Evolutionary conservation across 2,329 filamentous ascomycete species (phyloP), one percentile per base, ranked within the genome.

Genomic region (Cadophora luteo-olivacea): DNA sequence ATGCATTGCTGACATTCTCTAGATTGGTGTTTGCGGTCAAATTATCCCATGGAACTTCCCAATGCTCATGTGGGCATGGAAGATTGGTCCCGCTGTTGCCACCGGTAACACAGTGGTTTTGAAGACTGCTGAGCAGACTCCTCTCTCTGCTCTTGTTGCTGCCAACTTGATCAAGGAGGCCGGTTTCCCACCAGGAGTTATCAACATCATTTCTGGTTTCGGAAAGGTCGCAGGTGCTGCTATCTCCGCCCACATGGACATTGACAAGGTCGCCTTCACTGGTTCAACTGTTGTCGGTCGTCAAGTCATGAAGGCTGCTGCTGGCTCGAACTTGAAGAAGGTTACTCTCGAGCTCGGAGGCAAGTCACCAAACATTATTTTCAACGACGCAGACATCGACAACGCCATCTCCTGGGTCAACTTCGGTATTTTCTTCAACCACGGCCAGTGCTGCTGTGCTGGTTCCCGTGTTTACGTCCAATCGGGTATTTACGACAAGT

Each of bases 31-130:
- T 65, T 90, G 89, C 77, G 90, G 87, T 78, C 89, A 91, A 80
- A 92, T 92, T 75, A 91, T 92, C 74, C 89, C 89, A 69, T 91
- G 89, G 89, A 91, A 91, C 80, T 91, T 90, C 82, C 89, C 89
- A 25, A 79, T 91, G 29, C 84, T 87, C 73, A 90, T 91, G 88
- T 87, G 79, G 82, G 61, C 68, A 70, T 92, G 90, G 90, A 92
- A 92, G 84, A 86, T 89, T 76, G 86, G 84, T 69, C 86, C 86
- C 66, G 86, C 86, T 68, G 78, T 89, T 73, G 87, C 87, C 65
- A 82, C 82, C 70, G 87, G 87, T 77, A 89, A 89, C 82, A 84
- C 81, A 14, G 81, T 89, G 66, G 84, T 89, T 71, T 72, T 89
- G 71, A 89, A 89, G 82, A 85, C 85, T 45, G 86, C 87, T 70